Conservation (phyloP, 495 filamentous ascomycete species). For the Emericellopsis terricola region DNA sequence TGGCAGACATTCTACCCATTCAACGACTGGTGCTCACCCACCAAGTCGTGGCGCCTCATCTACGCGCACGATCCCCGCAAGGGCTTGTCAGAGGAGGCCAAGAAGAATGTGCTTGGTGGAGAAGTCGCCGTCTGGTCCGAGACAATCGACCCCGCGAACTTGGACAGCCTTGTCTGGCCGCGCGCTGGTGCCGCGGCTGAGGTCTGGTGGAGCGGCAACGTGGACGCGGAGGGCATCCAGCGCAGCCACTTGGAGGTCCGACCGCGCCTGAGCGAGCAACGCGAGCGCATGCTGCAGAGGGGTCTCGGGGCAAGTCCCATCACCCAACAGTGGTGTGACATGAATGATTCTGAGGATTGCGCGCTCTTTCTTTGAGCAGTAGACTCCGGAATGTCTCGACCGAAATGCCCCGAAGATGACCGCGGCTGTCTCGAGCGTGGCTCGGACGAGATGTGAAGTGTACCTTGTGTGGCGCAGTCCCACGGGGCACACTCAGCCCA, state of each 20-base stretch:
- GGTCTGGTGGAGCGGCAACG: conserved; percentile 55
- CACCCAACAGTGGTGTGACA: conserved; percentile 2
- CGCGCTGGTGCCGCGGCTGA: conserved; percentile 51
- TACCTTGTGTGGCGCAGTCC: too few species aligned
- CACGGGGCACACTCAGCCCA: too few species aligned
- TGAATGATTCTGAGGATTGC: conserved; percentile 1
- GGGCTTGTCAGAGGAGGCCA: conserved; percentile 34
- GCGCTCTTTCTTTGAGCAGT: too few species aligned
- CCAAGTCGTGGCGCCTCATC: conserved; percentile 59
- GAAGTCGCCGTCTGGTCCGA: conserved; percentile 67
- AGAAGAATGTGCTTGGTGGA: conserved; percentile 53
- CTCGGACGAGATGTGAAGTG: too few species aligned
- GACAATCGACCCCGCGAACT: conserved; percentile 48
- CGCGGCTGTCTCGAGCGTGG: too few species aligned
- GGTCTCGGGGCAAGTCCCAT: conserved; percentile 43
- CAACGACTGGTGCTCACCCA: conserved; percentile 56
- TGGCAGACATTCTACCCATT: conserved; percentile 40
- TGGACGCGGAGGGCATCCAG: conserved; percentile 40
- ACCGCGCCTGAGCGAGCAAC: conserved; percentile 47
- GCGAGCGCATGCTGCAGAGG: conserved; percentile 49
- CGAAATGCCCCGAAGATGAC: too few species aligned
- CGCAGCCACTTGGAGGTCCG: conserved; percentile 44
- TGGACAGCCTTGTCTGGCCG: conserved; percentile 65
- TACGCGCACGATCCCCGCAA: conserved; percentile 57
- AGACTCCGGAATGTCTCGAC: too few species aligned